A percentile compares a stretch with the other conserved stretches of the same genome.
Evolutionary conservation across 2,329 filamentous ascomycete species (phyloP).

Genomic region (Geosmithia morbida): DNA sequence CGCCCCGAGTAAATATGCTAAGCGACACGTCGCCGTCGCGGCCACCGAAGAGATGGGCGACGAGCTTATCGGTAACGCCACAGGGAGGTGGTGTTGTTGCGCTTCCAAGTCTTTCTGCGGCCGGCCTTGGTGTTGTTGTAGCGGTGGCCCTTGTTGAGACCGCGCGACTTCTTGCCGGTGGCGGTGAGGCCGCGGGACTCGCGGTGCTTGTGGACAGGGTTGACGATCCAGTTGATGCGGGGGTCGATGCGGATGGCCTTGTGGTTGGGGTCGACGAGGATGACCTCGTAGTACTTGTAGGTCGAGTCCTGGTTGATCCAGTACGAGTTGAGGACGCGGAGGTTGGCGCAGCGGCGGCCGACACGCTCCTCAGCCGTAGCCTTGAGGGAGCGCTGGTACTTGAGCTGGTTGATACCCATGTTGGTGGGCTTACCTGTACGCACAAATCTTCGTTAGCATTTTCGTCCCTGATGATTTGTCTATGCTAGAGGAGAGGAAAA

Average conservation of each 20-base stretch:
- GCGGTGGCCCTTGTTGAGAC: constrained; percentile 97
- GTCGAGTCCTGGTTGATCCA: constrained; percentile 99
- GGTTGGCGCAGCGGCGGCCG: constrained; percentile 95
- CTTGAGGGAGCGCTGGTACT: constrained; percentile 99
- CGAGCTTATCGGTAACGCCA: constrained; percentile 82
- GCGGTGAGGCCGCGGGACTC: constrained; percentile 93
- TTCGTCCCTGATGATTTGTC: constrained; percentile 4
- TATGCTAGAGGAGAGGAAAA: neutral
- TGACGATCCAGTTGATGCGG: constrained; percentile 99
- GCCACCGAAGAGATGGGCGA: constrained; percentile 3
- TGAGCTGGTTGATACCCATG: constrained; percentile 99
- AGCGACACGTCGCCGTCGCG: no score
- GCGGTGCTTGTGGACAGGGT: constrained; percentile 99
- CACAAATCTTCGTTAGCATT: neutral
- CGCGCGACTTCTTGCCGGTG: constrained; percentile 98
- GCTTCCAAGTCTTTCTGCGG: constrained; percentile 99
- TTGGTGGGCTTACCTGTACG: constrained; percentile 95
- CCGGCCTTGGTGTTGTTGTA: constrained; percentile 98
- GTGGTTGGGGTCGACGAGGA: constrained; percentile 99
- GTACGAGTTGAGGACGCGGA: constrained; percentile 99
- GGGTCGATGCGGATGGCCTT: constrained; percentile 98
- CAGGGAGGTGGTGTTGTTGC: constrained; percentile 97
- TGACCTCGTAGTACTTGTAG: constrained; percentile 99
- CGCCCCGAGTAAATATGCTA: no score
- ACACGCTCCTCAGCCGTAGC: constrained; percentile 99